Evolutionary conservation across 2,329 filamentous ascomycete species (phyloP), one percentile per base, ranked within the genome.

Genomic region (Scedosporium apiospermum): DNA sequence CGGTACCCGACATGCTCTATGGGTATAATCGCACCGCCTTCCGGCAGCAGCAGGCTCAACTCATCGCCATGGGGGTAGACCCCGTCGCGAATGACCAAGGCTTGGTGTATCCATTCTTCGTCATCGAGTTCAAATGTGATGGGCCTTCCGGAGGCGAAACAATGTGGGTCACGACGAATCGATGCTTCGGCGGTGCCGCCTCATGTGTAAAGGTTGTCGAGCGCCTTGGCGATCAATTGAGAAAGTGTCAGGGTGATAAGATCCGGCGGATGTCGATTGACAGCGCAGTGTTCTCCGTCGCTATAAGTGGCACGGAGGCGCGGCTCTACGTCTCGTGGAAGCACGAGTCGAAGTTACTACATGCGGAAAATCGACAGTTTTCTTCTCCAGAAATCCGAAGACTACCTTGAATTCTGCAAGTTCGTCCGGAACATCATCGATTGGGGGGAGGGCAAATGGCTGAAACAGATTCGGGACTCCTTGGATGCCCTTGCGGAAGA

Each of bases 271-370:
- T n/a, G n/a, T 61, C 60, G 3, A 66, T 74, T 53, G 60, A 71
- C 49, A 73, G 64, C 60, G 63, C 69, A 2, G 67, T 68, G 6
- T 76, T 74, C 62, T 68, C 65, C 59, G 67, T 75, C 59, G 72
- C 72, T 38, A 75, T 75, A 68, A 72, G 66, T 46, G 67, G 67
- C 14, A 69, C 67, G 0, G 69, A 71, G 18, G 74, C 73, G 6
- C 69, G 69, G 3, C 69, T 77, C 4, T 71, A 71, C 51, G 61
- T 75, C 12, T 69, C 72, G 6, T 76, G 70, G 73, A 75, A 72
- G 65, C 63, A 69, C 53, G 70, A 72, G 27, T 64, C 68, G 2
- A 60, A 71, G n/a, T 4, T 75, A 72, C 65, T 69, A 71, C 61
- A 72, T 66, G 67, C 53, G 6, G 9, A 69, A 65, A 4, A 65